Evolutionary conservation across 306 rosid species (phyloP).

Genomic region (Acacia crassicarpa): DNA sequence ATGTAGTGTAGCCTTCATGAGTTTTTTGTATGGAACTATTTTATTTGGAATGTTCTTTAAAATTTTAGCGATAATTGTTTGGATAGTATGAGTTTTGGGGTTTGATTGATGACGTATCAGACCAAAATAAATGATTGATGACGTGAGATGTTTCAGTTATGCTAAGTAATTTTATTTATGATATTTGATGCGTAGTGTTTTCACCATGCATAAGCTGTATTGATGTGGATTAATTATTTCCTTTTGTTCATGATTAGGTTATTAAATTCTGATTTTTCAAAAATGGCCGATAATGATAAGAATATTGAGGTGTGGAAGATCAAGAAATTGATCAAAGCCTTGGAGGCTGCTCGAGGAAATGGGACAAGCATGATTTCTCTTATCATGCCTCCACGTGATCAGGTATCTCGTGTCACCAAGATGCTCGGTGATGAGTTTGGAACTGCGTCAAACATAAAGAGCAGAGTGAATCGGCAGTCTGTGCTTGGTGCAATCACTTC

Average conservation of each 20-base stretch:
- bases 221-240: neutral
- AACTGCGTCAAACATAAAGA: constrained; percentile 26
- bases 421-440: constrained; percentile 25
- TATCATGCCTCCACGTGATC: constrained; percentile 25
- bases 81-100: neutral
- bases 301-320: constrained; percentile 25
- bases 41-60: neutral
- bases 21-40: neutral
- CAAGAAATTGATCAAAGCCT: constrained; percentile 18
- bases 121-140: neutral
- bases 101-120: neutral
- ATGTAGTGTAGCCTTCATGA: neutral
- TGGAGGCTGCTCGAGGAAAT: constrained; percentile 25
- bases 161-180: neutral
- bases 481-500: constrained; percentile 25
- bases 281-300: constrained; percentile 20
- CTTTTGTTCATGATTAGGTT: neutral
- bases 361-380: constrained; percentile 24
- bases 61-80: neutral
- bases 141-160: neutral
- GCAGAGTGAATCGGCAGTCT: constrained; percentile 25
- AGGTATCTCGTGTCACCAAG: constrained; percentile 14
- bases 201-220: no score
- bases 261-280: neutral
- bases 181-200: neutral